Evolutionary conservation across 1,139 yeast species (phyloP).

Genomic region (Lodderomyces beijingensis): DNA sequence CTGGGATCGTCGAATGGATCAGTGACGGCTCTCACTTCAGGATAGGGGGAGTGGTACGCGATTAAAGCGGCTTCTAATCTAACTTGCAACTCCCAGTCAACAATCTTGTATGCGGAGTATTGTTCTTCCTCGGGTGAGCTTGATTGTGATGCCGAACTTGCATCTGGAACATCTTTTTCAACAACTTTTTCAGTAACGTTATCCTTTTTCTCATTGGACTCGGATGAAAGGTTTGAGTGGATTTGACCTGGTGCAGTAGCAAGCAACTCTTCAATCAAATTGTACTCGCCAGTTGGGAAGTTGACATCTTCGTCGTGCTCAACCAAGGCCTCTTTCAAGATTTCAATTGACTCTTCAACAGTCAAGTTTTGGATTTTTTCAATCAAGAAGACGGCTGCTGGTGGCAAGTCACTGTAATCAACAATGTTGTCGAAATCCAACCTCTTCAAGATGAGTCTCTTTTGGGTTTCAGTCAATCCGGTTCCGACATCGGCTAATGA

Average conservation of each 20-base stretch:
- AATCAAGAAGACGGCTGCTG: constrained; percentile 32
- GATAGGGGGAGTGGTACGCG: constrained; percentile 57
- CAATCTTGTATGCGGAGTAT: constrained; percentile 5
- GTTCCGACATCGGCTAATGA: constrained; percentile 22
- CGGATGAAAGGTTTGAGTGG: neutral
- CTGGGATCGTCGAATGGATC: constrained; percentile 51
- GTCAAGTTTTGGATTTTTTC: constrained; percentile 34
- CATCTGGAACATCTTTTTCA: neutral
- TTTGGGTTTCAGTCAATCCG: constrained; percentile 23
- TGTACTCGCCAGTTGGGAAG: constrained; percentile 35
- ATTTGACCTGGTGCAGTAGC: constrained; percentile 1
- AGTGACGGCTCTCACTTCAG: constrained; percentile 60
- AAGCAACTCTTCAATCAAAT: constrained; percentile 18
- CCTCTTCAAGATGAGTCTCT: constrained; percentile 23
- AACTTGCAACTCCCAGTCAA: constrained; percentile 26
- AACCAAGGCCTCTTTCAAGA: constrained; percentile 34
- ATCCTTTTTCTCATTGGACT: neutral
- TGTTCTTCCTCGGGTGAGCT: constrained; percentile 1
- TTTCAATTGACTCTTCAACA: constrained; percentile 36
- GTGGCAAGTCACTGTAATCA: constrained; percentile 29
- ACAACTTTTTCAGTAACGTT: constrained; percentile 1
- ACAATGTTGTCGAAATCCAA: constrained; percentile 22
- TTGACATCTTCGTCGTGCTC: constrained; percentile 49
- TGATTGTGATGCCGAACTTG: constrained; percentile 1
- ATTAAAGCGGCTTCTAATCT: constrained; percentile 45